These are phyloP conservation scores for Phialophora expanda DNA, from an alignment of 2,329 filamentous ascomycete species.

Conservation along the genomic window DNA sequence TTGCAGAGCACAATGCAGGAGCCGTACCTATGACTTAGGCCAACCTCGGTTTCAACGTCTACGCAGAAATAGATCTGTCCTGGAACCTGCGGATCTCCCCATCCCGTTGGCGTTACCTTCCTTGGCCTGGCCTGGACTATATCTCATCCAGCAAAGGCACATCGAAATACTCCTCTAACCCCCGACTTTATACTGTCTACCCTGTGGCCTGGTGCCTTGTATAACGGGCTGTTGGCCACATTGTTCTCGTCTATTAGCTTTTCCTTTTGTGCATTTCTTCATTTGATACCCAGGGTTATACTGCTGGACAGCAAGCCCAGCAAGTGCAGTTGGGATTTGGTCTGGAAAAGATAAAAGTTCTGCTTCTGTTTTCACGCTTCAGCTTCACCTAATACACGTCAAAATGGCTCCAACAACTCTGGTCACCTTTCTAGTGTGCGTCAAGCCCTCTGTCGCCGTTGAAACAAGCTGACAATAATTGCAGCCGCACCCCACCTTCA, in stretches of 20 bases:
- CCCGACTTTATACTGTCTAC: constrained; percentile 18
- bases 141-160: constrained; percentile 15
- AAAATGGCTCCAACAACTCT: constrained; percentile 41
- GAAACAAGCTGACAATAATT: constrained; percentile 35
- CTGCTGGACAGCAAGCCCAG: constrained; percentile 18
- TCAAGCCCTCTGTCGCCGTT: constrained; percentile 7
- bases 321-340: not conserved
- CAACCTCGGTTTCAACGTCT: constrained; percentile 22
- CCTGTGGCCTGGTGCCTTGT: constrained; percentile 24
- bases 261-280: constrained; percentile 4
- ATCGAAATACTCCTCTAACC: constrained; percentile 11
- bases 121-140: constrained; percentile 16
- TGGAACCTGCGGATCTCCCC: constrained; percentile 16
- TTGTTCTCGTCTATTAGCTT: not conserved
- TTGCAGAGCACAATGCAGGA: constrained; percentile 11
- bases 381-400: constrained; percentile 20
- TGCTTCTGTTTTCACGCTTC: constrained; percentile 6
- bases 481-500: constrained; percentile 47
- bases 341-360: constrained; percentile 5
- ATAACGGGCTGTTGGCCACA: constrained; percentile 1
- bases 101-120: constrained; percentile 21
- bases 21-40: constrained; percentile 21
- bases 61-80: constrained; percentile 32
- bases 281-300: constrained; percentile 13
- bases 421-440: constrained; percentile 44